Base-by-base conservation (phyloP, 208 protist genomes). In the Trypanosoma brucei region DNA sequence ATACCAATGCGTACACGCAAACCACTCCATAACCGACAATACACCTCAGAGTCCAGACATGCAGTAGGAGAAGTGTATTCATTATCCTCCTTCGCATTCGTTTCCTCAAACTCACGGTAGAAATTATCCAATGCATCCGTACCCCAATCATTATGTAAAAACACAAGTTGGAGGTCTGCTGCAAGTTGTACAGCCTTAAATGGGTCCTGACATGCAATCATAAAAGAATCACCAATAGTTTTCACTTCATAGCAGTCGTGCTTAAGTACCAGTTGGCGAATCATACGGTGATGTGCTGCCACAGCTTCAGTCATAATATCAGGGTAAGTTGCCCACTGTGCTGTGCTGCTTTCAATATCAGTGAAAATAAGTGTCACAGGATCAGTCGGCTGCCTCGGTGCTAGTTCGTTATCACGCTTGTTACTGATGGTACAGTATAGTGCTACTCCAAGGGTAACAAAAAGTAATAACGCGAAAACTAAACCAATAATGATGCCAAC, bases 191-290 rank as follows among this genome's bases (percentile, higher is more conserved):
- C 70, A 14, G 70, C 78, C 14, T 36, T 59, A 44, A 38, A 50
- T 13, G 81, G 79, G 88, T 11, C 11, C 6, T 46, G 6, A 11
- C 42, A 46, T 11, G 42, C 42, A 46, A 46, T 46, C 42, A 46
- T 91, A 71, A 91, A 89, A 44, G 84, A 76, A 71, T 91, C 84
- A 42, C 84, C 84, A 44, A 89, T 76, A 59, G 80, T 91, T 69
- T 91, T 91, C 59, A 91, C 84, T 67, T 89, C 82, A 64, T 91
- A 91, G 65, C 79, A 82, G 59, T 74, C 68, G 69, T 83, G 72
- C 71, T 69, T 77, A 33, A 30, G 46, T 38, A 89, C 84, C 22
- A 76, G 59, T 36, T 65, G 30, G 38, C 85, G 79, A 39, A 92
- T 86, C 31, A 86, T 22, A 8, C 62, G 59, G 79, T 92, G 76